phyloP scores from a whole-genome alignment of 2,329 filamentous ascomycete species.

The Aspergillus terreus region DNA sequence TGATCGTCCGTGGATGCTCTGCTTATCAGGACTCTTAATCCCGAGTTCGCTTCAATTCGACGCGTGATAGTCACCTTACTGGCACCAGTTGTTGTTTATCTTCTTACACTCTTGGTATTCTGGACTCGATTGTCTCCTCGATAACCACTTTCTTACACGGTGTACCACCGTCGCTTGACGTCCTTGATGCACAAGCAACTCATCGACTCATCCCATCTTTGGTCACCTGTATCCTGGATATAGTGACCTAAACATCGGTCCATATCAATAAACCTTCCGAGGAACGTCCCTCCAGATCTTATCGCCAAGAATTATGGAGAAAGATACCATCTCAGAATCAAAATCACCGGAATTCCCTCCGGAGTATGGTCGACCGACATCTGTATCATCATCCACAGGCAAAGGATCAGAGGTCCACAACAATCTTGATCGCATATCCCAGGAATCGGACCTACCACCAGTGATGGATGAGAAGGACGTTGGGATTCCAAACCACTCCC shows the following conservation, averaged over 20 bases:
- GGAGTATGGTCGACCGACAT: not conserved
- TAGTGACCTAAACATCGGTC: too few relatives aligned
- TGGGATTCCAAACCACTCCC: conserved; percentile 15
- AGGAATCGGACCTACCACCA: conserved; percentile 6
- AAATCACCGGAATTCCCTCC: not conserved
- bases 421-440: conserved; percentile 17
- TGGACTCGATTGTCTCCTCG: too few relatives aligned
- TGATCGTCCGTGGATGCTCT: not conserved
- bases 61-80: not conserved
- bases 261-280: not conserved
- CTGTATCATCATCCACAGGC: not conserved
- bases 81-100: not conserved
- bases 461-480: conserved; percentile 17
- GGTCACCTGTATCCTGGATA: too few relatives aligned
- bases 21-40: not conserved
- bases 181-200: not conserved
- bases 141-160: too few relatives aligned
- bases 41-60: not conserved
- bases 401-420: not conserved
- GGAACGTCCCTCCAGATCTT: not conserved
- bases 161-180: not conserved
- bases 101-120: too few relatives aligned
- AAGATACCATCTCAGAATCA: not conserved
- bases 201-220: too few relatives aligned
- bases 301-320: not conserved